Evolutionary conservation across 179 eudicot species (phyloP).

Genomic region (Pouteria campechiana): DNA sequence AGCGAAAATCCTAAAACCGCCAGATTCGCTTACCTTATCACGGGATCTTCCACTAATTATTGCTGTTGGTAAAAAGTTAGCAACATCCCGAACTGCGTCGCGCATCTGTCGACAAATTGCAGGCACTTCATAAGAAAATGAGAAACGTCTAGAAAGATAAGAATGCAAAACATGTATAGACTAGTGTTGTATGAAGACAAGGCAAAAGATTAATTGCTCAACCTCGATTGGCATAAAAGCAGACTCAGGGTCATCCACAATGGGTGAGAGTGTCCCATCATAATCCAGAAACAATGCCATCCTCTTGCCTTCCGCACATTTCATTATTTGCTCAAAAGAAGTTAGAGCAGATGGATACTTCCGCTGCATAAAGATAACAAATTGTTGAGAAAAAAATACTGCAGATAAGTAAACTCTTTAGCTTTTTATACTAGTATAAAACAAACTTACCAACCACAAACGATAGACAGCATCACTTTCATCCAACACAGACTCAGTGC

Average conservation of each 20-base stretch:
- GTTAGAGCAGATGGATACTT: slow-evolving; percentile 67
- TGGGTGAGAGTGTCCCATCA: slow-evolving; percentile 92
- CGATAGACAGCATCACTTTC: too few relatives aligned
- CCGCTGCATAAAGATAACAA: slow-evolving; percentile 20
- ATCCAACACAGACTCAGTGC: too few relatives aligned
- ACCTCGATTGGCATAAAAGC: slow-evolving; percentile 88
- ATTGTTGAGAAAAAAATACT: neutral
- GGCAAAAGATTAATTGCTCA: slow-evolving; percentile 1
- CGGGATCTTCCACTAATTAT: slow-evolving; percentile 87
- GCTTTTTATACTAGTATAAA: neutral
- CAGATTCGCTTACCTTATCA: slow-evolving; percentile 67
- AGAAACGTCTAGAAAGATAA: neutral
- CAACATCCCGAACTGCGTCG: slow-evolving; percentile 61
- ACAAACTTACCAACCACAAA: slow-evolving; percentile 21
- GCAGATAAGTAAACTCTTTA: neutral
- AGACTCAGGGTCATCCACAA: slow-evolving; percentile 86
- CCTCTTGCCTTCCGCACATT: slow-evolving; percentile 71
- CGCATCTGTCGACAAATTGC: too few relatives aligned
- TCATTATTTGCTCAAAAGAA: slow-evolving; percentile 71
- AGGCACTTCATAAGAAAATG: neutral
- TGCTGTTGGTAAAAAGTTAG: slow-evolving; percentile 67
- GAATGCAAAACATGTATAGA: neutral
- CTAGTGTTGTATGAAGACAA: too few relatives aligned
- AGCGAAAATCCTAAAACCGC: too few relatives aligned
- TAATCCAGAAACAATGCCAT: slow-evolving; percentile 84